A percentile compares a stretch with the other conserved stretches of the same genome.
Evolutionary conservation across 2,329 filamentous ascomycete genomes (phyloP).

Genomic region (Coniochaeta prunicola): DNA sequence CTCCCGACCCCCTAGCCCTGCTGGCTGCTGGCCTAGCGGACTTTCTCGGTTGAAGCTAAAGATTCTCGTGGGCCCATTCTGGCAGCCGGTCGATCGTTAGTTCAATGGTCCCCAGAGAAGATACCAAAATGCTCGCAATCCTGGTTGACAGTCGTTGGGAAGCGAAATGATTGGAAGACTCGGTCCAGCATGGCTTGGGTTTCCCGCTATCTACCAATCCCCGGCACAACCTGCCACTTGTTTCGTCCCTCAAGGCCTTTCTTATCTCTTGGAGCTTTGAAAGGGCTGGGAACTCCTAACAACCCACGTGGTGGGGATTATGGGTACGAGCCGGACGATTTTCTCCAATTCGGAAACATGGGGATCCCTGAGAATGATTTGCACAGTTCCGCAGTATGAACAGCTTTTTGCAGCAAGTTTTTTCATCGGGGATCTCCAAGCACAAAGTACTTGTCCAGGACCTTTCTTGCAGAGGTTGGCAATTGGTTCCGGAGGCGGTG

Average conservation of each 20-base stretch:
- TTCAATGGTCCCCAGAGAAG: background rate
- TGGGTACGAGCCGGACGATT: no score
- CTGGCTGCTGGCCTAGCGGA: no score
- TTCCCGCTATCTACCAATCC: background rate
- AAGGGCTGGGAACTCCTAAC: background rate
- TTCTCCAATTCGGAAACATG: no score
- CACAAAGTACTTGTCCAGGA: background rate
- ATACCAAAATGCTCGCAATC: background rate
- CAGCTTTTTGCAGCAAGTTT: no score
- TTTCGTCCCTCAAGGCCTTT: background rate
- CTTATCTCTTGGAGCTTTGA: background rate
- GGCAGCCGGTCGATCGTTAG: background rate
- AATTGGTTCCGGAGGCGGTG: background rate
- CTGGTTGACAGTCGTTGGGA: background rate
- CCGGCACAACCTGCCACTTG: background rate
- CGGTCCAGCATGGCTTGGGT: background rate
- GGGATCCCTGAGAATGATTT: no score
- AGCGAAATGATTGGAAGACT: constrained; percentile 1
- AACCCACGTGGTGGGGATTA: no score
- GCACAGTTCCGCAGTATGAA: no score
- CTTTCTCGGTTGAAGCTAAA: background rate
- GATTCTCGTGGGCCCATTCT: background rate
- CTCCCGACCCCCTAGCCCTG: no score
- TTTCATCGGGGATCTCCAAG: no score
- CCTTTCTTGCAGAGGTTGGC: background rate